Evolutionary conservation across 2,329 filamentous ascomycete species (phyloP).

Genomic region (Venturia aucupariae): DNA sequence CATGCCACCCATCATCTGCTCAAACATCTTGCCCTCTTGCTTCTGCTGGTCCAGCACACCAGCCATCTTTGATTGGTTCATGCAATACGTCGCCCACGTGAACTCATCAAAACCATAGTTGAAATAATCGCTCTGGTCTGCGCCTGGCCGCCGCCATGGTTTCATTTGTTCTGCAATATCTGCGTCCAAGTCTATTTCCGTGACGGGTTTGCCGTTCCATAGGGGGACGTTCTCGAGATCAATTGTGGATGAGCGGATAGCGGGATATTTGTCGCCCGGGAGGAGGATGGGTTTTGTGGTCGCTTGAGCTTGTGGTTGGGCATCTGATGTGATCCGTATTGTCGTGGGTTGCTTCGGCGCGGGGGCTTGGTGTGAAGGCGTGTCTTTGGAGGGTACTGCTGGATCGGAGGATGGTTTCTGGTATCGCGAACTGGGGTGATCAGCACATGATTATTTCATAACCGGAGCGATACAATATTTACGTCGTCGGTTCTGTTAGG

Average conservation of each 20-base stretch:
- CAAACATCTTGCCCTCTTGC: constrained; percentile 53
- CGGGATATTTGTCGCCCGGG: constrained; percentile 54
- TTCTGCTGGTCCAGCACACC: constrained; percentile 75
- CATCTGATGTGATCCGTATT: not conserved
- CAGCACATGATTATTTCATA: not conserved
- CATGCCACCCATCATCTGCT: constrained; percentile 41
- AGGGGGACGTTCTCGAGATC: constrained; percentile 76
- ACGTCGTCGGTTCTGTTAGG: constrained; percentile 23
- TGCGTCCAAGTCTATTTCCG: constrained; percentile 42
- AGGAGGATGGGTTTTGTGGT: constrained; percentile 22
- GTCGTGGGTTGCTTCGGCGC: constrained; percentile 22
- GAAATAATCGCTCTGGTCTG: constrained; percentile 94
- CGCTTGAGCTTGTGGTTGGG: not conserved
- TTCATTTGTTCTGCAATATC: constrained; percentile 63
- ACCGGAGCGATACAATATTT: not conserved
- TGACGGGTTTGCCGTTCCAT: constrained; percentile 73
- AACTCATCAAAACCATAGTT: constrained; percentile 99
- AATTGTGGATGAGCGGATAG: constrained; percentile 64
- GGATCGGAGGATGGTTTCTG: not conserved
- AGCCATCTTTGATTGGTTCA: constrained; percentile 74
- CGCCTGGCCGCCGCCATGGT: constrained; percentile 89
- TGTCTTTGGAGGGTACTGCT: not conserved
- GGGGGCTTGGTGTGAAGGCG: constrained; percentile 18
- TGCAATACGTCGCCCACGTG: constrained; percentile 89
- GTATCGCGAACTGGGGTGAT: not conserved